phyloP scores from a whole-genome alignment of 164 flowering plant genomes.

The Santalum album region DNA sequence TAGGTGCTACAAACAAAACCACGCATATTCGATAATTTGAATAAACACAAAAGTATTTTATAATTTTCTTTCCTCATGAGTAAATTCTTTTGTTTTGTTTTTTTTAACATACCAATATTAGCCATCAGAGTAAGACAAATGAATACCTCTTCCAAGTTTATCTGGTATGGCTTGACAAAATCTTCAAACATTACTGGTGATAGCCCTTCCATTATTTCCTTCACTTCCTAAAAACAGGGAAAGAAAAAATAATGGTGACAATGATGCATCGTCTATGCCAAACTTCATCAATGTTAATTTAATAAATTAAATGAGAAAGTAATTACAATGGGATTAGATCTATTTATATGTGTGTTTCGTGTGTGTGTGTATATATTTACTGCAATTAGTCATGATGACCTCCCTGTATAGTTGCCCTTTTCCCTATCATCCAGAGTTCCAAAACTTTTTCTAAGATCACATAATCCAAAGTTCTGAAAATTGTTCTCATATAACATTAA shows the following conservation, averaged over 20 bases:
- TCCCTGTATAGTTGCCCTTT: neutral
- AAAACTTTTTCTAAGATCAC: neutral
- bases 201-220: constrained; percentile 52
- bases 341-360: too few species aligned
- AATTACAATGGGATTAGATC: too few species aligned
- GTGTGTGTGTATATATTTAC: too few species aligned
- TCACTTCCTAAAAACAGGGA: constrained; percentile 54
- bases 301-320: too few species aligned
- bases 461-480: neutral
- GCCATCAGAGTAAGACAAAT: neutral
- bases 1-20: too few species aligned
- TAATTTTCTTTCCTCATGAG: too few species aligned
- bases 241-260: constrained; percentile 5
- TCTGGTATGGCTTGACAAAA: constrained; percentile 64
- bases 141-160: constrained; percentile 66
- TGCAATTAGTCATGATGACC: too few species aligned
- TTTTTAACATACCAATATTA: neutral
- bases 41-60: too few species aligned
- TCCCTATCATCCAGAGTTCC: neutral
- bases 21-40: too few species aligned
- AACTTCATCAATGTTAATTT: too few species aligned
- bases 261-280: neutral
- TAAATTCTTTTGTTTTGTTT: too few species aligned
- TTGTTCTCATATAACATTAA: neutral
- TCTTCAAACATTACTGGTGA: constrained; percentile 87